Evolutionary conservation across 257 asterid species (phyloP), one percentile per base, ranked within the genome.

Genomic region (Agastache rugosa): DNA sequence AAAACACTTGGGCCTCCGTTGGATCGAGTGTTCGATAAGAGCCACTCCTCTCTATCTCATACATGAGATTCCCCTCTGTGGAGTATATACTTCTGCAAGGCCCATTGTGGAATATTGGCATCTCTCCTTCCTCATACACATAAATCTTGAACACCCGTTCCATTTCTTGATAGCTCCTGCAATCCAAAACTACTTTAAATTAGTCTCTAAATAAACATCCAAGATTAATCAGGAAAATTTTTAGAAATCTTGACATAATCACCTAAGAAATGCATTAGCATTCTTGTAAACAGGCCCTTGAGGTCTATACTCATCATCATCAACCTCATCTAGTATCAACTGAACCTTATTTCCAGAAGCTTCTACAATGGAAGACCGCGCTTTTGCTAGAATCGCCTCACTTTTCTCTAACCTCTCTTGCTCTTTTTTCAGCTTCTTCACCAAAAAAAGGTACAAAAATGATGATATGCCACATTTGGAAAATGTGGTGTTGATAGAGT

Each of bases 111-210:
- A 89, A 87, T 14, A 93, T 67, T 6, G 98, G 97, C 14, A 81
- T 81, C 50, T 93, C 96, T 14, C 98, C 98, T 85, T 93, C 97
- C 64, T 86, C 80, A 66, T 93, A 93, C 6, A 89, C 88, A 41
- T 86, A 93, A 2, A 87, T 77, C 83, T 93, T 93, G 85, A 93
- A 93, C 76, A n/a, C 55, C 60, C 56, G 85, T 85, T 89, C 98
- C 97, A 91, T 91, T 75, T 90, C 94, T 15, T 68, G 55, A 75
- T 92, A 89, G 82, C 97, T 92, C 85, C 97, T 91, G 69, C 44
- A 69, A 25, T 23, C 19, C 65, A 59, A 35, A 67, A 34, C 14
- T 37, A 34, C 65, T 12, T 58, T 23, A 53, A 5, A 2, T 10
- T 5, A 58, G 1, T 25, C 65, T 5, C 20, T 7, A 5, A 7